Evolutionary conservation across 75 land plant species (phyloP).

Genomic region (Chamaecyparis obtusa): DNA sequence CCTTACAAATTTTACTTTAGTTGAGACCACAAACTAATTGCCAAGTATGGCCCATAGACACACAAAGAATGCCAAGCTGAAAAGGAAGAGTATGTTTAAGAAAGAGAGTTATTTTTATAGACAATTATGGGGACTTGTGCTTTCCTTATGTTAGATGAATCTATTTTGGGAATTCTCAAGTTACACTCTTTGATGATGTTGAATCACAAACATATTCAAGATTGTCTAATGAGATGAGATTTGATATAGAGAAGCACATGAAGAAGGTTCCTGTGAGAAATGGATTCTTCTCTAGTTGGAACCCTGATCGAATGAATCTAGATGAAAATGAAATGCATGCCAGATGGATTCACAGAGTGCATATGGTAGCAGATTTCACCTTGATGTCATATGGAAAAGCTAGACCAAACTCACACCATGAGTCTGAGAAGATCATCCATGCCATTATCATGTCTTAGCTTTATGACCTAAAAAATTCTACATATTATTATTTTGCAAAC

Average conservation of each 20-base stretch:
- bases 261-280: conserved; percentile 20
- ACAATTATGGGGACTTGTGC: conserved; percentile 30
- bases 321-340: conserved; percentile 10
- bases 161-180: conserved; percentile 23
- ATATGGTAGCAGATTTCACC: conserved; percentile 43
- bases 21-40: too few relatives aligned
- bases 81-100: conserved; percentile 15
- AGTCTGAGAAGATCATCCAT: conserved; percentile 39
- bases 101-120: conserved; percentile 19
- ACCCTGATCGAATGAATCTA: not conserved
- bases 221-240: conserved; percentile 23
- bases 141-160: conserved; percentile 41
- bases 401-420: conserved; percentile 49
- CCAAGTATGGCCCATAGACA: not conserved
- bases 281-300: conserved; percentile 29
- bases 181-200: conserved; percentile 25
- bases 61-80: conserved; percentile 10
- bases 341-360: conserved; percentile 30
- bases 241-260: conserved; percentile 26
- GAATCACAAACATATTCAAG: conserved; percentile 5
- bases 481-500: conserved; percentile 33
- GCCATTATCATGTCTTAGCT: conserved; percentile 38
- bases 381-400: conserved; percentile 39
- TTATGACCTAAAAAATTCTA: conserved; percentile 22
- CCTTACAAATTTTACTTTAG: too few relatives aligned